Evolutionary conservation across 257 asterid genomes (phyloP), one percentile per base, ranked within the genome.

Genomic region (Vinca minor): DNA sequence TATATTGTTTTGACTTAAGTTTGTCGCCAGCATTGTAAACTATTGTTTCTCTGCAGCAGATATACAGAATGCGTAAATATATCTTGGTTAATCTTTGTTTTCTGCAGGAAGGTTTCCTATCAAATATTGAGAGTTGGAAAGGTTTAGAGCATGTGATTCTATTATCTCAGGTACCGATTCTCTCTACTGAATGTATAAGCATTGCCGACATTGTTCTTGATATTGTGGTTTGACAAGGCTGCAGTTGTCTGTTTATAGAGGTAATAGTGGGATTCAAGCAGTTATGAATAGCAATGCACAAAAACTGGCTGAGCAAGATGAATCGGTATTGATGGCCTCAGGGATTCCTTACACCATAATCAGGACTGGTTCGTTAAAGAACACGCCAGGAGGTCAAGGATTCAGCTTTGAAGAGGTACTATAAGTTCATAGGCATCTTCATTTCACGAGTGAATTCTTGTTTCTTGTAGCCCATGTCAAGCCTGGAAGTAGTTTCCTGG

Each of bases 241-340:
- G 77, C 94, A 92, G 98, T 76, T 92, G 80, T 82, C 87, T 82
- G 91, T 80, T 61, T 89, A 92, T 84, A 84, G 83, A 88, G 79
- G 81, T 53, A 74, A 74, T 9, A 78, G 81, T 13, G 96, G 98
- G 65, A 81, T 92, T 69, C 95, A 83, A 85, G 91, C 96, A 50
- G 74, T 85, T 47, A 72, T 89, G 70, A 82, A 71, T 63, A 79
- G 85, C 79, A 85, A 73, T 62, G 87, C 95, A 29, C 83, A 78
- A 69, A 87, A 85, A 74, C 69, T 71, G 70, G 93, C 90, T 4
- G 95, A 92, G 83, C 79, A 78, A 79, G 95, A 85, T 65, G 98
- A 92, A 68, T 61, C 75, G 25, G 29, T 67, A 69, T 83, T 83
- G 63, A 77, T 79, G 77, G 73, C 83, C 64, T 82, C 94, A 20